Evolutionary conservation across 805 yeast species (phyloP), one percentile per base, ranked within the genome.

Genomic region (Ogataea siamensis): DNA sequence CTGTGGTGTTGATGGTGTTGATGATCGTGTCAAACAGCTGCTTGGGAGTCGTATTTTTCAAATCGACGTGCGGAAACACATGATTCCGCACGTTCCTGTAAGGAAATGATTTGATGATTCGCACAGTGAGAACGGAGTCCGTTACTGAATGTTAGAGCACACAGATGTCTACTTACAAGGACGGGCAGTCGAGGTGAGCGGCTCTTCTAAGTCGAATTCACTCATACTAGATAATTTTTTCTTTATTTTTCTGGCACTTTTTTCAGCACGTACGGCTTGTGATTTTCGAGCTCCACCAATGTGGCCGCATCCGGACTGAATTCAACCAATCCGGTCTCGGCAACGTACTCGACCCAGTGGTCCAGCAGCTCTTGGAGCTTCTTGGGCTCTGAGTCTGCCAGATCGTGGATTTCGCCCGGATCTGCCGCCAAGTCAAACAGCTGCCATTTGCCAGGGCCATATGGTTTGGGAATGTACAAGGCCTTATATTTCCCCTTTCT

Each of bases 41-140:
- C 32, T 64, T 65, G 0, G 88, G 84, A 0, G 87, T 86, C 37
- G 82, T 78, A 7, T 63, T 66, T 43, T 79, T 74, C 54, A 93
- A 73, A 61, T 93, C 85, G 34, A 87, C 71, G 48, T 81, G 74
- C 18, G 71, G 75, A 31, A 88, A 62, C 7, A 89, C 76, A 44
- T 81, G 67, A 57, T 86, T 87, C 57, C 80, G 82, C 34, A 87
- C 89, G 52, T 91, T 88, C 64, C 96, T 73, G 64, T 84, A 87
- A 16, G 93, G 91, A 59, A 93, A 93, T 1, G 96, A 87, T 58
- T 91, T 91, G 54, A 93, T 77, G 15, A 93, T 75, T 42, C 99
- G 75, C 5, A 93, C 72, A 0, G 99, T 93, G 28, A 93, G 62
- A 10, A 87, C 77, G 0, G 96, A 80, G 56, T 78, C 80, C 3